Base-by-base conservation (phyloP, 768 basidiomycete species). In the Daedaleopsis nitida region DNA sequence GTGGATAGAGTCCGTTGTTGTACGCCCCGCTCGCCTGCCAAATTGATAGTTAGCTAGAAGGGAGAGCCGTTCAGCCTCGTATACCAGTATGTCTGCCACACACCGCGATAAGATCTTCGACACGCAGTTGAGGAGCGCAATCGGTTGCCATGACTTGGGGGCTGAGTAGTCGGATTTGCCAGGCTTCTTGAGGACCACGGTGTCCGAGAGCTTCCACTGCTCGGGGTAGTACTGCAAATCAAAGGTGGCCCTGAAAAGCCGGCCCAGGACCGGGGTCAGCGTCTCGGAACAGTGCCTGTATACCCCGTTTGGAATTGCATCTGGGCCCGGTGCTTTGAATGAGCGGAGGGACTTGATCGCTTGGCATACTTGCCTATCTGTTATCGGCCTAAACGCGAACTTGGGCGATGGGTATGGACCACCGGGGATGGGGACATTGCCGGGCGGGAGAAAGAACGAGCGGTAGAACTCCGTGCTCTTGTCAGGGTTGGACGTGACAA, bases 251-350 rank as follows among this genome's bases (percentile, higher is more conserved):
- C 66, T 10, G 62, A 66, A 78, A 1, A 80, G 67, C 0, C 44
- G 59, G 0, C 61, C 58, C 3, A 80, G 64, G 34, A 68, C 52
- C 1, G 68, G 69, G 0, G 73, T 52, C 1, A 77, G 60, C 0
- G 66, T 39, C n/a, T 69, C 65, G 39, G 57, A 62, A 54, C 66
- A 67, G 10, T 72, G 24, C 9, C 38, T 73, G 23, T 78, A 66
- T 0, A 78, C 72, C 0, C 66, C 54, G 58, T 81, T 81, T 0
- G 72, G 66, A 13, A 74, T 66, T 0, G 63, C 62, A 23, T 70
- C 62, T 0, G 70, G 73, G 0, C 74, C 72, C 0, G 68, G 65
- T 0, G 76, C 77, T 58, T 78, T 80, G 69, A 72, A 73, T 0
- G 73, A 72, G 8, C 73, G 68, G 1, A 80, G 73, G 7, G 58